Conservation (phyloP, 2,329 filamentous ascomycete species). For the Claviceps sp. region DNA sequence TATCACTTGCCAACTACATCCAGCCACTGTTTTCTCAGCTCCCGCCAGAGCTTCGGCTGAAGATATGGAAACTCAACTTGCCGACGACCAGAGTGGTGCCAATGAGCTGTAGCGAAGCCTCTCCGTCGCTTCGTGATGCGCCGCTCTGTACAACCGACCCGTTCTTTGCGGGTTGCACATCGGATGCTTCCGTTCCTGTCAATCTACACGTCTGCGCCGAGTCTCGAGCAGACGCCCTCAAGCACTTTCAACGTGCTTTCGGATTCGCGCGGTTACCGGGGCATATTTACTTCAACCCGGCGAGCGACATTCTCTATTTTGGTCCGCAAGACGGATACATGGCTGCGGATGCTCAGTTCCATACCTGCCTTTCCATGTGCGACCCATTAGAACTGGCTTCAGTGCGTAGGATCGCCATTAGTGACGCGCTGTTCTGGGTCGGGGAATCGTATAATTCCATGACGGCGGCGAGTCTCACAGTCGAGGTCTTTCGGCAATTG, state of each 20-base stretch:
- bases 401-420: constrained; percentile 31
- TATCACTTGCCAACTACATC: not conserved
- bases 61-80: constrained; percentile 33
- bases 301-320: constrained; percentile 33
- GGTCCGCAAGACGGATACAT: constrained; percentile 30
- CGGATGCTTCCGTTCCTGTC: constrained; percentile 26
- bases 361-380: constrained; percentile 29
- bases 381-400: constrained; percentile 25
- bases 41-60: constrained; percentile 32
- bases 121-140: constrained; percentile 11
- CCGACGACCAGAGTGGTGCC: constrained; percentile 30
- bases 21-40: constrained; percentile 30
- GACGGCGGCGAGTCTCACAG: constrained; percentile 25
- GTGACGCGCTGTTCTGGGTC: constrained; percentile 29
- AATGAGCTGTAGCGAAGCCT: constrained; percentile 24
- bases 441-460: constrained; percentile 22
- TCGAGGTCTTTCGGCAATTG: constrained; percentile 26
- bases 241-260: constrained; percentile 27
- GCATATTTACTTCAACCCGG: constrained; percentile 28
- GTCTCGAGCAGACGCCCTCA: constrained; percentile 30
- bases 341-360: constrained; percentile 31
- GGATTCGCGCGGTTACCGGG: constrained; percentile 28
- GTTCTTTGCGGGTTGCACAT: constrained; percentile 24
- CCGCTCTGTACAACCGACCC: constrained; percentile 6
- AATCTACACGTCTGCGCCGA: constrained; percentile 34